Percentiles rank a stretch among this genome's conserved stretches.
phyloP scores from a whole-genome alignment of 73 alveolate genomes.

The Breviolum minutum region DNA sequence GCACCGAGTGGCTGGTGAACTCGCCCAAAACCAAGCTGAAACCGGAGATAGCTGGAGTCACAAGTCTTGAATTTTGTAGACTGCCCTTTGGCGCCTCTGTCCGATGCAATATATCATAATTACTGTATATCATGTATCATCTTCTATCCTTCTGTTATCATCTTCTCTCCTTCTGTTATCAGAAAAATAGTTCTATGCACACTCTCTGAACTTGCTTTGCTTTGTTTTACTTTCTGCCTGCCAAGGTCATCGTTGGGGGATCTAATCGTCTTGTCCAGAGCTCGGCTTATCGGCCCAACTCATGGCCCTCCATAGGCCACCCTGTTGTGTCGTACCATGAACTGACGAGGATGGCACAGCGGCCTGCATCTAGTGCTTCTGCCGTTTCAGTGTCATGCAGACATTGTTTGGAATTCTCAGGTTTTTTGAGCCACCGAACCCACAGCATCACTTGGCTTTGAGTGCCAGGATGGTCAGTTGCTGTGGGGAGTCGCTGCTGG shows the following conservation, averaged over 20 bases:
- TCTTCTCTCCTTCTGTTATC: no score
- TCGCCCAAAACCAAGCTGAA: neutral
- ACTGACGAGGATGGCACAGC: slow-evolving; percentile 28
- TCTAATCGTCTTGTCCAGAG: slow-evolving; percentile 1
- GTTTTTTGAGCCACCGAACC: neutral
- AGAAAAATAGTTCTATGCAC: no score
- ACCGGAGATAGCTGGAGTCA: neutral
- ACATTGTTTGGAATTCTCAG: neutral
- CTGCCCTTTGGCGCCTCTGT: no score
- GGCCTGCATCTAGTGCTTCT: slow-evolving; percentile 2
- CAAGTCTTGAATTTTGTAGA: neutral
- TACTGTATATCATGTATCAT: no score
- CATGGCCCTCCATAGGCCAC: neutral
- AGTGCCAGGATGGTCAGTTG: slow-evolving; percentile 78
- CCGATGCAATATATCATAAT: no score
- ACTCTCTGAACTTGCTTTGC: neutral
- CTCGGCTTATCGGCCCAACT: neutral
- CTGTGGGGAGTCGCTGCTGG: slow-evolving; percentile 61
- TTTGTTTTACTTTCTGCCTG: neutral
- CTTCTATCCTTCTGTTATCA: no score
- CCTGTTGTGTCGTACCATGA: no score
- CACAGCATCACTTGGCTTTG: neutral
- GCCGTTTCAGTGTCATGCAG: neutral
- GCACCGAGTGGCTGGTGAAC: slow-evolving; percentile 71
- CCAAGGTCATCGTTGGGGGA: slow-evolving; percentile 25